These are phyloP conservation scores for Hypoxylon intermedium DNA, from an alignment of 495 filamentous ascomycete genomes.

Conservation along the genomic window DNA sequence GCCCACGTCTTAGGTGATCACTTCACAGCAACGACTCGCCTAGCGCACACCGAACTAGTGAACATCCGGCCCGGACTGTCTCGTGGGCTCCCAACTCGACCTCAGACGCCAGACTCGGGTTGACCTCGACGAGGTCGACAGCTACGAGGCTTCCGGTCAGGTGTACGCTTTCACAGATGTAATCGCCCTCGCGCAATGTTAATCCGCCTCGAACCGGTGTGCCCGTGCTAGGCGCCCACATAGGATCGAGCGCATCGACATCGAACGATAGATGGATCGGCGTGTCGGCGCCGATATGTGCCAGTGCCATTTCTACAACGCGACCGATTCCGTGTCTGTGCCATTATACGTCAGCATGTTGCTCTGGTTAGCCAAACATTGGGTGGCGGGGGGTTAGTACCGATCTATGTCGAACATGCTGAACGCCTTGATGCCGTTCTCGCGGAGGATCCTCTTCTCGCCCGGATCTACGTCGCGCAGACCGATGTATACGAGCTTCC, in stretches of 20 bases:
- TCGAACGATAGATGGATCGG: conserved; percentile 98
- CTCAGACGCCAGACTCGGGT: conserved; percentile 77
- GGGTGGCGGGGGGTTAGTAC: conserved; percentile 53
- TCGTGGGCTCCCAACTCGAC: conserved; percentile 74
- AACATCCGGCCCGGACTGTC: conserved; percentile 89
- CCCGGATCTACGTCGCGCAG: conserved; percentile 88
- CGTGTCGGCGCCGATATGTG: conserved; percentile 89
- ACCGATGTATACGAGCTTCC: conserved; percentile 97
- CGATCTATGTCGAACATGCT: conserved; percentile 98
- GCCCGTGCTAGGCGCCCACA: conserved; percentile 94
- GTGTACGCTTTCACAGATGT: conserved; percentile 95
- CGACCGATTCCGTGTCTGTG: conserved; percentile 85
- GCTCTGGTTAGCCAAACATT: too few species aligned
- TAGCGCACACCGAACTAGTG: conserved; percentile 86
- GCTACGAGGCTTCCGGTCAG: conserved; percentile 90
- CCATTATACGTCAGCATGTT: conserved; percentile 17
- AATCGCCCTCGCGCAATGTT: conserved; percentile 95
- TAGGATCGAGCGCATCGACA: conserved; percentile 93
- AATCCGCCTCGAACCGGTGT: conserved; percentile 95
- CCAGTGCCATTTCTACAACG: conserved; percentile 96
- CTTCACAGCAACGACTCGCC: conserved; percentile 88
- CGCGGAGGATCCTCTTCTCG: conserved; percentile 88
- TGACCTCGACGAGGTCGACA: conserved; percentile 96
- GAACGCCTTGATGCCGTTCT: conserved; percentile 92
- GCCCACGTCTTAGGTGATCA: too few species aligned